Base-by-base conservation (phyloP, 768 basidiomycete species). In the Tylopilus felleus region DNA sequence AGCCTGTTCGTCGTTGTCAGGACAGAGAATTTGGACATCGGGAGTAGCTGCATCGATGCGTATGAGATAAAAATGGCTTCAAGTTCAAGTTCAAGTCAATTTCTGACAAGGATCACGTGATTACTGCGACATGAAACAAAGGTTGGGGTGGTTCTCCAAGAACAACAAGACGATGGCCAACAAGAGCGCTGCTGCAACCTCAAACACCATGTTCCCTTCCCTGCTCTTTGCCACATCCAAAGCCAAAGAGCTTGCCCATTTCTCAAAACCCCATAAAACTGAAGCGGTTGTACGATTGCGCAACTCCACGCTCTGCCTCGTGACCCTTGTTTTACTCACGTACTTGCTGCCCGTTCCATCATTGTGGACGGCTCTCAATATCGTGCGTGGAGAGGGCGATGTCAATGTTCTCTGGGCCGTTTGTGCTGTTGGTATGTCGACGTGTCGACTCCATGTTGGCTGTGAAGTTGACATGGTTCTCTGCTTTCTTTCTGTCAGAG, bases 261-360 rank as follows among this genome's bases (percentile, higher is more conserved):
- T 65, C 33, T 62, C 65, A 27, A 77, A 72, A 56, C 76, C 74
- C 2, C 39, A 69, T 21, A 72, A 67, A 47, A 67, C 63, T 41
- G 74, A 76, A 51, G 75, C 75, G 2, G 49, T 68, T 8, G 51
- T 74, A n/a, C 68, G 75, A 46, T 59, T 77, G 45, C 74, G 75
- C 39, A 75, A 67, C 43, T 75, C 73, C 25, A 60, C 66, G 2
- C 58, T 75, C 21, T 67, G 63, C 44, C 65, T 77, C 28, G 51
- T 69, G 14, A 62, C 59, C 10, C 56, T 73, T 21, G 52, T 69
- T 9, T 54, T 77, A n/a, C 60, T 72, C 49, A 75, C 75, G 2
- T 65, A 71, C 45, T 60, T 77, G 25, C 52, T 74, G 1, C 75
- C 75, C 7, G 25, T 74, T 10, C 75, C 75, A 6, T 71, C 73